Conservation (phyloP, 495 filamentous ascomycete species). For the Coniosporium apollinis region DNA sequence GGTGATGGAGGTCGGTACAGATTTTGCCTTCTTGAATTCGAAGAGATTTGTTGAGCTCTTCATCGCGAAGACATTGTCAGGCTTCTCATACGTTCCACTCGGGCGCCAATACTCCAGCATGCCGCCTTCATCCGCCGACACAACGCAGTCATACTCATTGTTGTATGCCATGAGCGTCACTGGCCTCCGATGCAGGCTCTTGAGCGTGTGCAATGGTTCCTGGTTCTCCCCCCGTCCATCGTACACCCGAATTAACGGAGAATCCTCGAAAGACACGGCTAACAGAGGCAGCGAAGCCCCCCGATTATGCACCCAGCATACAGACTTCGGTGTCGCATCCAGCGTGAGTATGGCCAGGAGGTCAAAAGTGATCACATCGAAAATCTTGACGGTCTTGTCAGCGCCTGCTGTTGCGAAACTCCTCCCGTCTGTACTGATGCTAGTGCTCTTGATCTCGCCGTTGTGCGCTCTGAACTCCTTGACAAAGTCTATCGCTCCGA, state of each 20-base stretch:
- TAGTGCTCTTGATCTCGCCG: constrained; percentile 69
- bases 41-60: constrained; percentile 91
- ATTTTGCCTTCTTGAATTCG: constrained; percentile 88
- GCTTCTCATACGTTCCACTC: constrained; percentile 67
- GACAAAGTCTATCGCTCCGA: constrained; percentile 83
- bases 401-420: constrained; percentile 81
- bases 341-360: constrained; percentile 64
- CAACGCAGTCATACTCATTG: constrained; percentile 69
- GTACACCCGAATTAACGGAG: constrained; percentile 58
- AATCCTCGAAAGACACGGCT: constrained; percentile 70
- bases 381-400: constrained; percentile 86
- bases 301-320: constrained; percentile 86
- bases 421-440: constrained; percentile 72
- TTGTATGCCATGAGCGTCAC: constrained; percentile 82
- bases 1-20: constrained; percentile 64
- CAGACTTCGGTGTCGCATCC: constrained; percentile 53
- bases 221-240: constrained; percentile 76
- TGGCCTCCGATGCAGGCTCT: constrained; percentile 55
- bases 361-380: constrained; percentile 92
- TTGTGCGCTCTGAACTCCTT: constrained; percentile 91
- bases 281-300: constrained; percentile 77
- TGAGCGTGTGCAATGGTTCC: constrained; percentile 55
- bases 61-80: constrained; percentile 73
- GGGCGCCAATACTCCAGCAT: constrained; percentile 98
- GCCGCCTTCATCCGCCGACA: constrained; percentile 76